phyloP scores from a whole-genome alignment of 257 asterid genomes.

The Marsdenia floribunda region DNA sequence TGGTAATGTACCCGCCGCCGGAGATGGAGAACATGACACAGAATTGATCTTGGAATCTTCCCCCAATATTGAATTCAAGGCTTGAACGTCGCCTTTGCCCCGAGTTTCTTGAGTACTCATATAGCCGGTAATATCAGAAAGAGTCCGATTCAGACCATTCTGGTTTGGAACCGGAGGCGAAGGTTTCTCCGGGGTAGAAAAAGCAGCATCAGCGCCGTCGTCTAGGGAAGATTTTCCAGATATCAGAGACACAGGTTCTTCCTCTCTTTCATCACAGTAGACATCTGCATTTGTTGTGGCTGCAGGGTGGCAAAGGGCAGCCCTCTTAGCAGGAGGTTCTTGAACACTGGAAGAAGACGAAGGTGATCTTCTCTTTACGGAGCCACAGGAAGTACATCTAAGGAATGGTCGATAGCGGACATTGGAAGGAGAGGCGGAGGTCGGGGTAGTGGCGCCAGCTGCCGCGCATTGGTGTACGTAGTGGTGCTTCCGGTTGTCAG shows the following conservation, averaged over 20 bases:
- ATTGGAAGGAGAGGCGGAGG: slow-evolving; percentile 1
- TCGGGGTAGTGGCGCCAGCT: slow-evolving; percentile 13
- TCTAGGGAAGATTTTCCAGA: slow-evolving; percentile 21
- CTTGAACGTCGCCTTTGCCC: background rate
- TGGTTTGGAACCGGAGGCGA: background rate
- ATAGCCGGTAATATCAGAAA: slow-evolving; percentile 34
- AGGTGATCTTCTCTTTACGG: slow-evolving; percentile 23
- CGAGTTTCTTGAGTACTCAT: background rate
- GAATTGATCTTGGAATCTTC: slow-evolving; percentile 11
- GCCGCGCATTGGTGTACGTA: slow-evolving; percentile 14
- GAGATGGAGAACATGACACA: background rate
- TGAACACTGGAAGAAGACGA: slow-evolving; percentile 10
- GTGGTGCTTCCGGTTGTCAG: background rate
- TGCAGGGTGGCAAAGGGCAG: background rate
- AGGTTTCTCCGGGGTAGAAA: slow-evolving; percentile 5
- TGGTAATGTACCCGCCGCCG: background rate
- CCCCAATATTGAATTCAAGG: slow-evolving; percentile 9
- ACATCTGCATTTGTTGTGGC: slow-evolving; percentile 15
- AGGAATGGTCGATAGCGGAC: background rate
- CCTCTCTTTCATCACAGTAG: background rate
- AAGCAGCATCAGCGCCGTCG: slow-evolving; percentile 13
- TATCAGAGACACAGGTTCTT: background rate
- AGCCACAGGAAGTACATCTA: slow-evolving; percentile 9
- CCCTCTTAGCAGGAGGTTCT: slow-evolving; percentile 22
- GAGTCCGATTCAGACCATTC: slow-evolving; percentile 33